Evolutionary conservation across 129 eudicot genomes (phyloP).

Genomic region (Deinandra increscens): DNA sequence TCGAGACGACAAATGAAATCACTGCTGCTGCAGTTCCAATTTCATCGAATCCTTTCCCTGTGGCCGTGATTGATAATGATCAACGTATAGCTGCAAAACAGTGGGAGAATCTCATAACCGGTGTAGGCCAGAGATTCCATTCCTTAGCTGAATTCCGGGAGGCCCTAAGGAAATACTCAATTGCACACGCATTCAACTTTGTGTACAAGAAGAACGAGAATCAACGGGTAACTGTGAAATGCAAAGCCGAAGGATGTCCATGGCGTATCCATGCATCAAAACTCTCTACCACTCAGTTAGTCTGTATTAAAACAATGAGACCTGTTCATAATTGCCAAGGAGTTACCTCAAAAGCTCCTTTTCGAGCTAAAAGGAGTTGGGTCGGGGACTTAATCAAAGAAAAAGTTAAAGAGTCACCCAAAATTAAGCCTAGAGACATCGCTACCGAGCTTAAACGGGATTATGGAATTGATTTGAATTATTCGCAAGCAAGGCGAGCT

Average conservation of each 20-base stretch:
- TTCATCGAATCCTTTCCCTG: conserved; percentile 33
- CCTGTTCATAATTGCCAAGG: conserved; percentile 51
- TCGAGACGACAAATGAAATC: conserved; percentile 26
- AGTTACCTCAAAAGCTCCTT: conserved; percentile 39
- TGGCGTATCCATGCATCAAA: conserved; percentile 58
- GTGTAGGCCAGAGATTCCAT: conserved; percentile 50
- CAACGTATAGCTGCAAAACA: conserved; percentile 42
- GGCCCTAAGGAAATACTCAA: conserved; percentile 43
- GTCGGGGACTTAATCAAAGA: conserved; percentile 51
- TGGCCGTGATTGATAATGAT: conserved; percentile 22
- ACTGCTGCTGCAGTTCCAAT: conserved; percentile 29
- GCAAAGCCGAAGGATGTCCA: conserved; percentile 51
- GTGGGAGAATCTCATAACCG: conserved; percentile 45
- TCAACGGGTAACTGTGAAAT: conserved; percentile 49
- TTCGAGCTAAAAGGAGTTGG: conserved; percentile 51
- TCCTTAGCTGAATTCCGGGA: conserved; percentile 47
- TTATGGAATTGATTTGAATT: conserved; percentile 51
- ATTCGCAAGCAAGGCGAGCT: conserved; percentile 52
- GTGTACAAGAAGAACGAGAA: conserved; percentile 52
- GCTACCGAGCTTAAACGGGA: conserved; percentile 49
- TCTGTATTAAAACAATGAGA: conserved; percentile 46
- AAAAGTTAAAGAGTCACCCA: conserved; percentile 49
- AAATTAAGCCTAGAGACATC: conserved; percentile 52
- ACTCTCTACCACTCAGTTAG: conserved; percentile 47
- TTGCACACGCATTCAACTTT: conserved; percentile 49